phyloP scores from a whole-genome alignment of 108 stramenopile genomes.

The Conticribra weissflogii region DNA sequence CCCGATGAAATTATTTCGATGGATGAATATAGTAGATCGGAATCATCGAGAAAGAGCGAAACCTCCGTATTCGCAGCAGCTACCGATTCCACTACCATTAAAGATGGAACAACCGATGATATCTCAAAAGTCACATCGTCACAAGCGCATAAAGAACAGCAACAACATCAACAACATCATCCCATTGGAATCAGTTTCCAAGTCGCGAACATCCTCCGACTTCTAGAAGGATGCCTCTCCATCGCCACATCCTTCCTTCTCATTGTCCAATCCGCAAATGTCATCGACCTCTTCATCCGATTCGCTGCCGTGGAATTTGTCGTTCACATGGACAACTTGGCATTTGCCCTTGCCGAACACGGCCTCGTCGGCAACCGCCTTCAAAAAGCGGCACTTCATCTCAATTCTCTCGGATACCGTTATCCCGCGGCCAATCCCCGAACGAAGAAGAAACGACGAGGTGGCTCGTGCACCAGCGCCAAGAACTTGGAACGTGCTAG shows the following conservation, averaged over 20 bases:
- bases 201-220: background rate
- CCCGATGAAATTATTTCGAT: slow-evolving; percentile 2
- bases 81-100: too few species aligned
- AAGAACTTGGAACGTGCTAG: background rate
- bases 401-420: background rate
- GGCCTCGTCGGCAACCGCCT: slow-evolving; percentile 5
- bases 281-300: background rate
- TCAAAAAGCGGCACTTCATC: background rate
- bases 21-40: background rate
- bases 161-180: too few species aligned
- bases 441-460: background rate
- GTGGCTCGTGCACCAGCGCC: slow-evolving; percentile 3
- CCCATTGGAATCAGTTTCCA: background rate
- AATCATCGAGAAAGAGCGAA: background rate
- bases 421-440: background rate
- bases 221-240: background rate
- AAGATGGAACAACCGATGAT: too few species aligned
- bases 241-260: background rate
- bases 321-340: slow-evolving; percentile 5
- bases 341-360: slow-evolving; percentile 11
- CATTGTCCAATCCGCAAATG: background rate
- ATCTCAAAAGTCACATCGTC: too few species aligned
- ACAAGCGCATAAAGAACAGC: too few species aligned
- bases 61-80: background rate
- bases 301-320: slow-evolving; percentile 15